Base-by-base conservation (phyloP, 768 basidiomycete genomes). In the Bullera alba region DNA sequence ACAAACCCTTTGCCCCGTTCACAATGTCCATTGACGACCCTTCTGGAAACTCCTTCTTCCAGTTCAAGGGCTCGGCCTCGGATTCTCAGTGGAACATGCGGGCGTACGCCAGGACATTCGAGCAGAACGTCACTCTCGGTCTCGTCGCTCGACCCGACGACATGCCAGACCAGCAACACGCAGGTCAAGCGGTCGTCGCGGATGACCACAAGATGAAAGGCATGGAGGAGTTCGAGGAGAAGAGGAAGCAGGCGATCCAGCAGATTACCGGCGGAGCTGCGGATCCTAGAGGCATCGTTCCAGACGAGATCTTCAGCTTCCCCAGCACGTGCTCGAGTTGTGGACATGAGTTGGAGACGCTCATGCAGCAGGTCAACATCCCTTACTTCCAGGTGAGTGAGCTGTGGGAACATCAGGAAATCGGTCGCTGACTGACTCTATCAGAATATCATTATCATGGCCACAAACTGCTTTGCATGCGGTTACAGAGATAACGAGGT, bases 401-500 rank as follows among this genome's bases (percentile, higher is more conserved):
- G 17, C 21, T 4, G 19, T 39, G 7, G 26, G 42, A 42, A 39
- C 36, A 46, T 25, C 15, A n/a, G 6, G 15, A 1, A 42, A 17
- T 17, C 14, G 23, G 19, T 53, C 36, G 10, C 17, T 37, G n/a
- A 36, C 30, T 28, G 12, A 42, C n/a, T n/a, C n/a, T n/a, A n/a
- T 22, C 56, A 95, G 92, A 91, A 99, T 61, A 84, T 90, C 49
- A 75, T 97, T 47, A 93, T 97, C 74, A 96, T 96, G 91, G 93
- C 93, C 21, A 92, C 92, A 5, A 96, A 95, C 70, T 97, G 95
- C 70, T 88, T 91, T 51, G 73, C 76, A 45, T 99, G 95, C 72
- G 95, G 95, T 1, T 99, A 97, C 73, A 79, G 88, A 50, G 95
- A 99, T 73, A 97, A 92, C 64, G 95, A 99, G 75, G 86, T 99